Conservation (phyloP, 2,329 filamentous ascomycete species). For the Talaromyces sp. region DNA sequence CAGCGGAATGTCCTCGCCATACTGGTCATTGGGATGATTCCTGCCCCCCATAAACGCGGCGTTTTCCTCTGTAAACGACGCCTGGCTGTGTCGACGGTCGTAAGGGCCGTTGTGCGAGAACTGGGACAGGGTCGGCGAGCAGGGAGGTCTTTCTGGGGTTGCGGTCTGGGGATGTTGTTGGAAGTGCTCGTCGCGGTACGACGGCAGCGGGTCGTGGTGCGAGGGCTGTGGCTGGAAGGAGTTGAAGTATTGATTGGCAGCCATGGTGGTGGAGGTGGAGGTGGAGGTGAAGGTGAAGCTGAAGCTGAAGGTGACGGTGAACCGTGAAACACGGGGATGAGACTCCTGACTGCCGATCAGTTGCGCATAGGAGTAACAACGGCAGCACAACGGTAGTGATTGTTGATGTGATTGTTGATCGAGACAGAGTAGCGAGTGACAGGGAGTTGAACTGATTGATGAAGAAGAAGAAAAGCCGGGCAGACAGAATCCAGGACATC, state of each 20-base stretch:
- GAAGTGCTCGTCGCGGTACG: conserved; percentile 25
- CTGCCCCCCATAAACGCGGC: conserved; percentile 29
- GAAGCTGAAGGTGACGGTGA: not conserved
- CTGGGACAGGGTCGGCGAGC: conserved; percentile 12
- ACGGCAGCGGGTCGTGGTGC: conserved; percentile 22
- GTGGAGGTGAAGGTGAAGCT: not conserved
- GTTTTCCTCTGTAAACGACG: conserved; percentile 30
- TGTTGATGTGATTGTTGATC: no score
- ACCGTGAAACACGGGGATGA: not conserved
- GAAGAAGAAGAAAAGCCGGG: not conserved
- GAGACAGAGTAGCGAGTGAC: no score
- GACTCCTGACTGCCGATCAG: not conserved
- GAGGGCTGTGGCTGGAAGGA: conserved; percentile 28
- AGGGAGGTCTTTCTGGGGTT: not conserved
- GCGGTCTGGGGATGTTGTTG: conserved; percentile 19
- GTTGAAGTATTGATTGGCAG: conserved; percentile 63
- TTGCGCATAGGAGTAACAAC: not conserved
- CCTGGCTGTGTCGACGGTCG: conserved; percentile 31
- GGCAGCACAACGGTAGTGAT: no score
- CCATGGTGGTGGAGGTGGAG: conserved; percentile 42
- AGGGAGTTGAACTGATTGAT: not conserved
- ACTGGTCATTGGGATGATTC: conserved; percentile 29
- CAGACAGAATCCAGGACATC: not conserved
- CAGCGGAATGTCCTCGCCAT: conserved; percentile 39
- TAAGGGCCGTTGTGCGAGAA: conserved; percentile 38